These are phyloP conservation scores for Podospora conica DNA, from an alignment of 495 filamentous ascomycete genomes.

Conservation along the genomic window DNA sequence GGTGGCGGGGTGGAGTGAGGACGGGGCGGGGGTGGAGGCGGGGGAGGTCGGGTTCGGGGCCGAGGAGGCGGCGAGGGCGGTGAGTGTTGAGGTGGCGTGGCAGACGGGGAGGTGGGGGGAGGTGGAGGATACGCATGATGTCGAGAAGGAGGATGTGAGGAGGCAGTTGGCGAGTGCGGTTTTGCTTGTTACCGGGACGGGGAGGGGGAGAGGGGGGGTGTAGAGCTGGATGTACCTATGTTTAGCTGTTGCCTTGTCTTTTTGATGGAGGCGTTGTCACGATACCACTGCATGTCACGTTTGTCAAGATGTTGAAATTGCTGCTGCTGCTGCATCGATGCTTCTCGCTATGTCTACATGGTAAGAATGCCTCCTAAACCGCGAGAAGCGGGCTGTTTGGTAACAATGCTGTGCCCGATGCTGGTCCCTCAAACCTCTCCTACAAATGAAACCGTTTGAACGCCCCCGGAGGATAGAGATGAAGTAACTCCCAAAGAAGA, in stretches of 20 bases:
- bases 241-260: no score
- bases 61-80: conserved; percentile 68
- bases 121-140: conserved; percentile 98
- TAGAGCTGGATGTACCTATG: not conserved
- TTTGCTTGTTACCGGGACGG: conserved; percentile 59
- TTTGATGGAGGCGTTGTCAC: not conserved
- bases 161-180: conserved; percentile 85
- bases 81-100: conserved; percentile 80
- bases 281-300: not conserved
- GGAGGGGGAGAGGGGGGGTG: not conserved
- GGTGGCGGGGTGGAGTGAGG: conserved; percentile 83
- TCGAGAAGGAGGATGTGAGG: conserved; percentile 83
- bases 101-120: conserved; percentile 91
- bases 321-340: not conserved
- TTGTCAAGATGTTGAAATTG: not conserved
- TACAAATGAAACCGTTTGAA: not conserved
- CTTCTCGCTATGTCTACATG: not conserved
- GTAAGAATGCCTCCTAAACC: not conserved
- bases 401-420: not conserved
- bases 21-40: conserved; percentile 31
- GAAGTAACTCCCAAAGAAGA: no score
- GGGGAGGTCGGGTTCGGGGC: conserved; percentile 46
- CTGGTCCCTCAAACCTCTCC: not conserved
- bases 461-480: not conserved
- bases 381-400: not conserved